Evolutionary conservation across 805 yeast species (phyloP).

Genomic region (Suhomyces sp.): DNA sequence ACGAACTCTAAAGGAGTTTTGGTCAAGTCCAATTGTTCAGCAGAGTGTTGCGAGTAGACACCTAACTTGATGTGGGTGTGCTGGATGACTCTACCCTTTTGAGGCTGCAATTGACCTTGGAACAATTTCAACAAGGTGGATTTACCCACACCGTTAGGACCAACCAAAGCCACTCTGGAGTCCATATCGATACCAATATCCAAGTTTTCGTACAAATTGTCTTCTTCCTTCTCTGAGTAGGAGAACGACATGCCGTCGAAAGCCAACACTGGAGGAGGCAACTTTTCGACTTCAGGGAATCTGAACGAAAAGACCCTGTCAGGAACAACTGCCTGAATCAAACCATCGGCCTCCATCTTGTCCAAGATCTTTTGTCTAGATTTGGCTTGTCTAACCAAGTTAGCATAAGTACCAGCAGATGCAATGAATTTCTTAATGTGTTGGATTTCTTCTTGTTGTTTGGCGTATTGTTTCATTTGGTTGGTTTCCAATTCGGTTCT

Average conservation of each 20-base stretch:
- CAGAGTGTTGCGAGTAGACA: conserved; percentile 98
- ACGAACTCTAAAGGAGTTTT: conserved; percentile 95
- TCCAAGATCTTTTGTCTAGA: conserved; percentile 98
- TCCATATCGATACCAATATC: conserved; percentile 99
- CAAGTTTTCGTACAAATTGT: conserved; percentile 84
- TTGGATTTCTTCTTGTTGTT: conserved; percentile 98
- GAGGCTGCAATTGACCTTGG: conserved; percentile 92
- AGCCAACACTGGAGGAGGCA: conserved; percentile 98
- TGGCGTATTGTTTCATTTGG: conserved; percentile 95
- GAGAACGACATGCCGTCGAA: conserved; percentile 94
- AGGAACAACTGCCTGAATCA: conserved; percentile 85
- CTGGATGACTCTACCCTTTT: conserved; percentile 91
- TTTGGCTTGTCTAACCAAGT: conserved; percentile 97
- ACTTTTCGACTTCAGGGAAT: conserved; percentile 92
- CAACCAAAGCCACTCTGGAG: conserved; percentile 95
- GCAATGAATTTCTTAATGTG: conserved; percentile 99
- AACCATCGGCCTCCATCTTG: conserved; percentile 99
- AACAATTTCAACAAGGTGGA: conserved; percentile 92
- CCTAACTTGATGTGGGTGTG: conserved; percentile 98
- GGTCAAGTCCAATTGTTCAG: conserved; percentile 94
- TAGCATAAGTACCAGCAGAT: conserved; percentile 99
- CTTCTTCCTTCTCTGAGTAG: conserved; percentile 77
- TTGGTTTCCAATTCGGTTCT: conserved; percentile 91
- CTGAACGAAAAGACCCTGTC: conserved; percentile 93
- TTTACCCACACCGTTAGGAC: conserved; percentile 99